Conservation (phyloP, 306 rosid species). For the Cicer bijugum region DNA sequence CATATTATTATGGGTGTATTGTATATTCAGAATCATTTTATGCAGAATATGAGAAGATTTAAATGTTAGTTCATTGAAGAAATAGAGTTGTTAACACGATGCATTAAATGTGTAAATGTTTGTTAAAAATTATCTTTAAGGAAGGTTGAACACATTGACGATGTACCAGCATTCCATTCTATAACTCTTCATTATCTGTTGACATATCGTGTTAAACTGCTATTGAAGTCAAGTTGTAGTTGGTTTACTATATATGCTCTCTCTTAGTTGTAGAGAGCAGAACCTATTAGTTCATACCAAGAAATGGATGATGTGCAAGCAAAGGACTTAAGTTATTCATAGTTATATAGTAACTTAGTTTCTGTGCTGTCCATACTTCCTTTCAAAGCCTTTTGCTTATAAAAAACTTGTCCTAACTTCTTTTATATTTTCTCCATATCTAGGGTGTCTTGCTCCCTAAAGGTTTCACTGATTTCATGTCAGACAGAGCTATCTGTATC, state of each 20-base stretch:
- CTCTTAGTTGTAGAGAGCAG: conserved; percentile 14
- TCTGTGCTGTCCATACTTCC: neutral
- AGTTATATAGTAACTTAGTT: neutral
- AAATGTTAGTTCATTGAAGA: conserved; percentile 29
- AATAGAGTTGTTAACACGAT: conserved; percentile 3
- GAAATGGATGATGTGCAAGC: neutral
- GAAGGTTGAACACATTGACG: conserved; percentile 17
- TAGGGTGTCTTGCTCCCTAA: conserved; percentile 78
- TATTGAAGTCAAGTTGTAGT: neutral
- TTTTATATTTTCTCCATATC: conserved; percentile 44
- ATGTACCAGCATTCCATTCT: neutral
- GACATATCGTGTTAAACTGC: conserved; percentile 5
- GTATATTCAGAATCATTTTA: conserved; percentile 1
- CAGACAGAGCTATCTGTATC: conserved; percentile 71
- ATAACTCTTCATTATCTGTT: conserved; percentile 13
- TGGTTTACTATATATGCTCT: conserved; percentile 9
- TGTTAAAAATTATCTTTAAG: conserved; percentile 21
- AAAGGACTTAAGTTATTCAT: neutral
- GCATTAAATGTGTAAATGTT: conserved; percentile 5
- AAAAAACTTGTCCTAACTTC: conserved; percentile 31
- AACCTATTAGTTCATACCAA: neutral
- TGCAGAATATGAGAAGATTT: conserved; percentile 27
- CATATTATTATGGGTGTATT: neutral
- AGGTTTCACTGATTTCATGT: conserved; percentile 62
- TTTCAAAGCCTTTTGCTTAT: conserved; percentile 12